Conservation (phyloP, 371 early-diverging fungal genomes). For the Massospora cicadina region DNA sequence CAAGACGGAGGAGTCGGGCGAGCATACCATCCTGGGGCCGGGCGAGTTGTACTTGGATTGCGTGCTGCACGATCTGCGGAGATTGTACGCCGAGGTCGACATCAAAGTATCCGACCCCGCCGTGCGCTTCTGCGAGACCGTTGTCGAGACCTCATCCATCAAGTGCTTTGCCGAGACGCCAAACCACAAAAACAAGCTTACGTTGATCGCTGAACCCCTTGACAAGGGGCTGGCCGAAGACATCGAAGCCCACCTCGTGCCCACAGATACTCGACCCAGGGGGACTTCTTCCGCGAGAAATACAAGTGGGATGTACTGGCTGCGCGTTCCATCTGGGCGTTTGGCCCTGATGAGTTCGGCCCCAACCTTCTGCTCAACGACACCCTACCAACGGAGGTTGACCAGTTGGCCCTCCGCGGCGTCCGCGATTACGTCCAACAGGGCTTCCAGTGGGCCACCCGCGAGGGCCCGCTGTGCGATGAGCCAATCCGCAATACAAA, state of each 20-base stretch:
- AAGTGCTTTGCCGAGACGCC: slow-evolving; percentile 94
- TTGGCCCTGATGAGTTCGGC: slow-evolving; percentile 84
- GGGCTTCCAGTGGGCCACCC: slow-evolving; percentile 95
- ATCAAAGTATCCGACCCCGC: slow-evolving; percentile 94
- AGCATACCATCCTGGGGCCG: slow-evolving; percentile 83
- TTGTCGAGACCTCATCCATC: slow-evolving; percentile 79
- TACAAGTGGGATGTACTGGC: slow-evolving; percentile 91
- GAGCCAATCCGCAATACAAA: slow-evolving; percentile 91
- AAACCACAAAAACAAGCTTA: slow-evolving; percentile 93
- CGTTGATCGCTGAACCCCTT: slow-evolving; percentile 88
- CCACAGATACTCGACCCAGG: slow-evolving; percentile 51
- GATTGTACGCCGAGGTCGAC: slow-evolving; percentile 87
- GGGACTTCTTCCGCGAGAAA: slow-evolving; percentile 61
- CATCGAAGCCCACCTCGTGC: slow-evolving; percentile 39
- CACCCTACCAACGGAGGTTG: slow-evolving; percentile 71
- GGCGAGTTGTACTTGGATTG: slow-evolving; percentile 94
- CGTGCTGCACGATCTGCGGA: slow-evolving; percentile 84
- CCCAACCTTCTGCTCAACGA: slow-evolving; percentile 92
- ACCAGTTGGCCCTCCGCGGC: slow-evolving; percentile 57
- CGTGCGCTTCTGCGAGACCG: slow-evolving; percentile 89
- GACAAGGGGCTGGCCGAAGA: slow-evolving; percentile 81
- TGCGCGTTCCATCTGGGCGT: slow-evolving; percentile 87
- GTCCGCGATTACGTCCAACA: slow-evolving; percentile 74
- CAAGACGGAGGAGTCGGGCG: slow-evolving; percentile 94
- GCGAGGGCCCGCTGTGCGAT: slow-evolving; percentile 91